Percentiles rank a stretch among this genome's conserved stretches.
Evolutionary conservation across 768 basidiomycete genomes (phyloP).

Genomic region (Favolaschia claudopus): DNA sequence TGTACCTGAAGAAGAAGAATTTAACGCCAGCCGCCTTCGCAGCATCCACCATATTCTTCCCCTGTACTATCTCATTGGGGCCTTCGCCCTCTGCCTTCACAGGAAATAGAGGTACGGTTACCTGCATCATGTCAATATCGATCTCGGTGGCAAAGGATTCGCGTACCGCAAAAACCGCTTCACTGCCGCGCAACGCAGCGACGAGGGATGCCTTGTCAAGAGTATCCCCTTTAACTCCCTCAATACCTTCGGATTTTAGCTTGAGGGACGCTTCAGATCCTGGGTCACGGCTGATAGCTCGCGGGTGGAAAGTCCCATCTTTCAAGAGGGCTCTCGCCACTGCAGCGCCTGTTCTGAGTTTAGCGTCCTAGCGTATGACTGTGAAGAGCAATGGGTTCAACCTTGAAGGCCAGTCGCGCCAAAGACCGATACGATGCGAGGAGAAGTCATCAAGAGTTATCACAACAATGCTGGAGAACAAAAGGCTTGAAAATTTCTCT

Average conservation of each 20-base stretch:
- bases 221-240: conserved; percentile 5
- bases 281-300: conserved; percentile 6
- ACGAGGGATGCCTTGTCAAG: conserved; percentile 5
- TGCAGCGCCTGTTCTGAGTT: conserved; percentile 31
- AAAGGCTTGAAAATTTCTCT: no score
- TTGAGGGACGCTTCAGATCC: conserved; percentile 2
- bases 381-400: no score
- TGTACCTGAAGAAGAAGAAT: not conserved
- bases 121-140: not conserved
- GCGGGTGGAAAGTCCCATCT: conserved; percentile 15
- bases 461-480: no score
- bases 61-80: not conserved
- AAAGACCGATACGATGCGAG: no score
- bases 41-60: not conserved
- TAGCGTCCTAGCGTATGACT: no score
- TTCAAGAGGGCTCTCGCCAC: conserved; percentile 5
- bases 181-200: conserved; percentile 1
- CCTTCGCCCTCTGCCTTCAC: no score
- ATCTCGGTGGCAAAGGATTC: not conserved
- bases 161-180: conserved; percentile 12
- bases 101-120: not conserved
- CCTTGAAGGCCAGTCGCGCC: no score
- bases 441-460: no score
- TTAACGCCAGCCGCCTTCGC: not conserved
- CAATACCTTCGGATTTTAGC: not conserved